Conservation (phyloP, 768 basidiomycete species). For the Mycena leptocephala region DNA sequence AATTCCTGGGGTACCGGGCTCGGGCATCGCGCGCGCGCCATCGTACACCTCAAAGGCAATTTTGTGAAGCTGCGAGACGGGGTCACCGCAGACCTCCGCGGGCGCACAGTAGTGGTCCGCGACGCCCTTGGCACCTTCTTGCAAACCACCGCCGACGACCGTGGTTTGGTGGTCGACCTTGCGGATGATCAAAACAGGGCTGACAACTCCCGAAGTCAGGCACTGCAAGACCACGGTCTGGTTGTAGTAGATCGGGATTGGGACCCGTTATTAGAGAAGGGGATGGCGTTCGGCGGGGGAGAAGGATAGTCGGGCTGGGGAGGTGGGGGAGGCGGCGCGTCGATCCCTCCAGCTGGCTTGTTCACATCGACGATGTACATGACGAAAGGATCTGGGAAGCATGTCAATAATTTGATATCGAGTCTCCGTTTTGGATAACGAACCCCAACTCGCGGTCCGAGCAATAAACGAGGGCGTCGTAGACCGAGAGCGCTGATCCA, state of each 20-base stretch:
- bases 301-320: conserved; percentile 93
- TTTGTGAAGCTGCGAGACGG: conserved; percentile 96
- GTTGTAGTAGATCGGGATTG: conserved; percentile 97
- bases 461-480: conserved; percentile 91
- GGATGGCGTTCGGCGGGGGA: conserved; percentile 92
- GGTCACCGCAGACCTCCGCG: conserved; percentile 93
- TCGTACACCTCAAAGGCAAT: conserved; percentile 95
- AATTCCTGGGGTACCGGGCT: conserved; percentile 83
- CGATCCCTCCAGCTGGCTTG: conserved; percentile 84
- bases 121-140: conserved; percentile 89
- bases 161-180: conserved; percentile 94
- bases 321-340: conserved; percentile 85
- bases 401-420: conserved; percentile 20
- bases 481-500: conserved; percentile 80
- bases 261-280: conserved; percentile 86
- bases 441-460: conserved; percentile 92
- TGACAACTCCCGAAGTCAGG: conserved; percentile 93
- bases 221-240: conserved; percentile 97
- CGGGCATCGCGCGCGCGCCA: conserved; percentile 75
- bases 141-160: conserved; percentile 92
- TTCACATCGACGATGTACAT: conserved; percentile 98
- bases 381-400: conserved; percentile 85
- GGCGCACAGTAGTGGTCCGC: conserved; percentile 87
- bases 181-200: conserved; percentile 93
- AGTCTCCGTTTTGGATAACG: conserved; percentile 42